Percentiles rank a stretch among this genome's conserved stretches.
These are phyloP conservation scores for Rhinocladiella mackenziei DNA, from an alignment of 2,329 filamentous ascomycete species.

Conservation along the genomic window DNA sequence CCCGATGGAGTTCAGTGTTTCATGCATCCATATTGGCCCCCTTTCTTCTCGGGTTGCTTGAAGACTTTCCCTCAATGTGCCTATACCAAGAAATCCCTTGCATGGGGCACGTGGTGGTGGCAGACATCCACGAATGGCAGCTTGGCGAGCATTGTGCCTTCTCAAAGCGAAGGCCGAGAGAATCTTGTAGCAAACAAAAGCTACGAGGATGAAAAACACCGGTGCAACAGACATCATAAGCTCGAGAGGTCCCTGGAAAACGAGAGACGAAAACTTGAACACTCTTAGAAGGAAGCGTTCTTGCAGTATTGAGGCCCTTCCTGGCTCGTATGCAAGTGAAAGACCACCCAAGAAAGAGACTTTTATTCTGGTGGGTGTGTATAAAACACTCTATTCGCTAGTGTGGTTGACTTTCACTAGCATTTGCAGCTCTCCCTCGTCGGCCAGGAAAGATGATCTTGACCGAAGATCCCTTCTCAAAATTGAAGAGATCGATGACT, in stretches of 20 bases:
- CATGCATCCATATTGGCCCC: conserved; percentile 36
- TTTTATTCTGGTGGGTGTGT: no score
- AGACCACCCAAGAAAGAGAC: no score
- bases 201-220: conserved; percentile 1
- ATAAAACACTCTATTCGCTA: no score
- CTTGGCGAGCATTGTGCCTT: conserved; percentile 32
- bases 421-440: no score
- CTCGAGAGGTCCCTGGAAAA: neutral
- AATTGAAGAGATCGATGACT: no score
- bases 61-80: conserved; percentile 34
- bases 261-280: neutral
- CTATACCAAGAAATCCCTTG: conserved; percentile 35
- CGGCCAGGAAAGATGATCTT: no score
- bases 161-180: conserved; percentile 29
- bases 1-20: conserved; percentile 33
- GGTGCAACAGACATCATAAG: neutral
- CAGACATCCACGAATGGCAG: conserved; percentile 32
- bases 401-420: no score
- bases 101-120: conserved; percentile 33
- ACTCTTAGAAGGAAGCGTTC: no score
- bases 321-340: no score
- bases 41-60: conserved; percentile 35
- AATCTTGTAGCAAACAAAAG: conserved; percentile 29
- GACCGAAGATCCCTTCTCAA: no score
- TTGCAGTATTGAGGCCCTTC: no score